Evolutionary conservation across 2,329 filamentous ascomycete species (phyloP).

Genomic region (Hymenoscyphus linearis): DNA sequence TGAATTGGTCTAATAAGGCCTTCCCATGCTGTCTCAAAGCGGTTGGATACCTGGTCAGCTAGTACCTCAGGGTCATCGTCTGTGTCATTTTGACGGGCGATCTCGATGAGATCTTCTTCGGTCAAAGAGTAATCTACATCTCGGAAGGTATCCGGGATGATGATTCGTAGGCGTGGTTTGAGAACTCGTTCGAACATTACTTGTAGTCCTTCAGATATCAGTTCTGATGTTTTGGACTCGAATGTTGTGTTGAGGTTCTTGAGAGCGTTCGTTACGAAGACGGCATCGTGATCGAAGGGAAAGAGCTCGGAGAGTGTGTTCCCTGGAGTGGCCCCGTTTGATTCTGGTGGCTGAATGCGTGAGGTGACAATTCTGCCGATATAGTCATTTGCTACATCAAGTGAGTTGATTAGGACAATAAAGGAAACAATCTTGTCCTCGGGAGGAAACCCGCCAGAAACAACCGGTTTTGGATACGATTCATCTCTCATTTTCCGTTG

Average conservation of each 20-base stretch:
- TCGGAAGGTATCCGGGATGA: conserved; percentile 83
- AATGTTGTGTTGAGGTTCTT: conserved; percentile 67
- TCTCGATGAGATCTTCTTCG: conserved; percentile 54
- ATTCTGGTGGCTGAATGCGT: conserved; percentile 47
- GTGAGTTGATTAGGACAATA: conserved; percentile 89
- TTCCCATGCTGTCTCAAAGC: conserved; percentile 84
- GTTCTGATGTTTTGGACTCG: conserved; percentile 69
- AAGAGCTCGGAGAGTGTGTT: conserved; percentile 59
- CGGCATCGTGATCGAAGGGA: conserved; percentile 71
- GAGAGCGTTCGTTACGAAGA: conserved; percentile 63
- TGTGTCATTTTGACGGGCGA: conserved; percentile 44
- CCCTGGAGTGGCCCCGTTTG: conserved; percentile 32
- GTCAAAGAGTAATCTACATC: conserved; percentile 79
- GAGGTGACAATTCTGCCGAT: conserved; percentile 76
- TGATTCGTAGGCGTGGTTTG: conserved; percentile 75
- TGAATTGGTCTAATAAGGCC: conserved; percentile 78
- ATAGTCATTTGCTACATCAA: conserved; percentile 90
- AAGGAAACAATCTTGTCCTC: conserved; percentile 87
- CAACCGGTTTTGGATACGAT: conserved; percentile 74
- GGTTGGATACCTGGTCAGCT: conserved; percentile 65
- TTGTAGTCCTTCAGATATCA: conserved; percentile 77
- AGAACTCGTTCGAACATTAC: conserved; percentile 86
- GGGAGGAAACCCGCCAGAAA: conserved; percentile 76
- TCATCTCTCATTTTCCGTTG: conserved; percentile 98
- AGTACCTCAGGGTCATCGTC: conserved; percentile 44